Evolutionary conservation across 1,139 yeast species (phyloP).

Genomic region (Candida albicans): DNA sequence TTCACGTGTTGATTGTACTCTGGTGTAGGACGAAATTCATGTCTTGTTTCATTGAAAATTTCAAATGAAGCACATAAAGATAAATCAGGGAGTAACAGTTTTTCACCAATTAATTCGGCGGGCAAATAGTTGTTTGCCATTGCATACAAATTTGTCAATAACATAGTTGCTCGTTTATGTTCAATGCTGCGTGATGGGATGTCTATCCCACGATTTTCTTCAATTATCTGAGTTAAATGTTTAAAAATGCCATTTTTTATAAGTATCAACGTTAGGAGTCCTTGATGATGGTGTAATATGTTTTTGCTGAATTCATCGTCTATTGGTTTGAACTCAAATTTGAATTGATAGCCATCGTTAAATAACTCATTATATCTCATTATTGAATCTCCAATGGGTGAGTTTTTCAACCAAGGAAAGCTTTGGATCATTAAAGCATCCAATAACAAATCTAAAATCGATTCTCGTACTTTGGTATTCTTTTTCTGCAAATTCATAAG

Average conservation of each 20-base stretch:
- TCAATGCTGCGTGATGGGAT: too few relatives aligned
- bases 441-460: conserved; percentile 67
- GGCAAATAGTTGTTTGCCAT: conserved; percentile 59
- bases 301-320: conserved; percentile 18
- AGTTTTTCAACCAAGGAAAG: conserved; percentile 55
- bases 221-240: conserved; percentile 48
- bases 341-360: conserved; percentile 1
- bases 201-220: conserved; percentile 36
- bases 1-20: conserved; percentile 23
- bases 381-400: conserved; percentile 35
- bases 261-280: conserved; percentile 55
- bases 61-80: conserved; percentile 15
- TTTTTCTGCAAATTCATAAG: conserved; percentile 64
- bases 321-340: conserved; percentile 10
- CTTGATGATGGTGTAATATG: conserved; percentile 59
- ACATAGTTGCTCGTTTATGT: conserved; percentile 59
- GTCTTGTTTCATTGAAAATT: conserved; percentile 24
- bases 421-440: conserved; percentile 65
- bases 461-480: conserved; percentile 54
- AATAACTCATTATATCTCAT: conserved; percentile 11
- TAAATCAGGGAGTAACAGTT: conserved; percentile 18
- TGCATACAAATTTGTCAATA: conserved; percentile 62
- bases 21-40: conserved; percentile 15
- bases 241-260: conserved; percentile 57
- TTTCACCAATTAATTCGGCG: conserved; percentile 21